Conservation (phyloP, 495 filamentous ascomycete species). For the Podospora bellae-mahoneyi region DNA sequence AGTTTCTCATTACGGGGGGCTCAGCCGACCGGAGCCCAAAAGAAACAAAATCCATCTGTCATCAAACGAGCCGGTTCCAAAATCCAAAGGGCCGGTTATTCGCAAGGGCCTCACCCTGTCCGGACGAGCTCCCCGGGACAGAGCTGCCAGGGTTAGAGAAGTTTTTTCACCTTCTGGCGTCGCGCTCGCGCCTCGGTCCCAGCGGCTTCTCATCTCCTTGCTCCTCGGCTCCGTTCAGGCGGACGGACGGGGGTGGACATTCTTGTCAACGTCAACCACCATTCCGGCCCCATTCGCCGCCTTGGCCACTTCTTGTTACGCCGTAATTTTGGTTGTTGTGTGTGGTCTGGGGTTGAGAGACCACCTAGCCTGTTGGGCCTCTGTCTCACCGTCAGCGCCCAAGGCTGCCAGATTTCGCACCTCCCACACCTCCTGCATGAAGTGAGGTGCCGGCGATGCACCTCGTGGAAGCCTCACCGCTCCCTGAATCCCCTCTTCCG, state of each 20-base stretch:
- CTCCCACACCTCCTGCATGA: not conserved
- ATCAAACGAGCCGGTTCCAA: conserved; percentile 7
- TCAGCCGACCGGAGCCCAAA: conserved; percentile 2
- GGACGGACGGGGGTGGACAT: not conserved
- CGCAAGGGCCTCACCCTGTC: not conserved
- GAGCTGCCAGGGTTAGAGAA: not conserved
- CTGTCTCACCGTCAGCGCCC: conserved; percentile 6
- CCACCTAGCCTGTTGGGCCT: not conserved
- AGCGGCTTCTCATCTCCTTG: not conserved
- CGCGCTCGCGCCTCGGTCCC: not conserved
- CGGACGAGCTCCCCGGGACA: not conserved
- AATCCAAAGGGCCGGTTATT: not conserved
- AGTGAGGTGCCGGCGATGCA: not conserved
- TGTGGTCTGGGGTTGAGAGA: not conserved
- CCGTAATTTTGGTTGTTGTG: too few relatives aligned
- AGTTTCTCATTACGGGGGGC: not conserved
- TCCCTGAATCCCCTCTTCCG: not conserved
- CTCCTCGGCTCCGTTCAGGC: not conserved
- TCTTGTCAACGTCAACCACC: not conserved
- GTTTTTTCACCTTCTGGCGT: conserved; percentile 7
- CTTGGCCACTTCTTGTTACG: not conserved
- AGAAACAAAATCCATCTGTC: conserved; percentile 1
- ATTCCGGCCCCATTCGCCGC: conserved; percentile 13
- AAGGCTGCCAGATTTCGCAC: conserved; percentile 11
- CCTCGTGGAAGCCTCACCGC: conserved; percentile 5